Conservation (phyloP, 441 rosid species). For the Viola pubescens region DNA sequence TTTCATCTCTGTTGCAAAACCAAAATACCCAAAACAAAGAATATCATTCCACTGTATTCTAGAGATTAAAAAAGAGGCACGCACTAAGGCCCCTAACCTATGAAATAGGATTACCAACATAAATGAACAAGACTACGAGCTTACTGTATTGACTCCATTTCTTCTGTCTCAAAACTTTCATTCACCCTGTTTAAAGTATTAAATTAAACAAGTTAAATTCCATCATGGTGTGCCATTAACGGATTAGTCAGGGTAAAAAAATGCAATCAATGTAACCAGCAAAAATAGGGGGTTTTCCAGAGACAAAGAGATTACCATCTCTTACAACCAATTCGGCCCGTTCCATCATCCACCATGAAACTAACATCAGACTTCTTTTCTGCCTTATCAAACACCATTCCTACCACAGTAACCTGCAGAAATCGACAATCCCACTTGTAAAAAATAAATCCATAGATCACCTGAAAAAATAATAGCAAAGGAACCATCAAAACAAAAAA, state of each 20-base stretch:
- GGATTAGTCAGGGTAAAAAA: too few relatives aligned
- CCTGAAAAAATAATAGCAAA: background rate
- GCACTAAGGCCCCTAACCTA: background rate
- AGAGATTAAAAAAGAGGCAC: background rate
- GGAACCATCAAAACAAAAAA: background rate
- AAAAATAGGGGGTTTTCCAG: background rate
- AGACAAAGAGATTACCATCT: conserved; percentile 53
- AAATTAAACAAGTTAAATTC: background rate
- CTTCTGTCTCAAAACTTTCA: conserved; percentile 53
- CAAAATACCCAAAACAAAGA: conserved; percentile 11
- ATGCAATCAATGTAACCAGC: background rate
- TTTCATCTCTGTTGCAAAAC: conserved; percentile 50
- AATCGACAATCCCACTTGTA: conserved; percentile 2
- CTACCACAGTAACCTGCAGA: conserved; percentile 67
- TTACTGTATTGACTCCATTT: conserved; percentile 64
- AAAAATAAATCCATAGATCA: background rate
- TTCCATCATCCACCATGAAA: conserved; percentile 77
- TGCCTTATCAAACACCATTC: conserved; percentile 53
- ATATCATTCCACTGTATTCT: background rate
- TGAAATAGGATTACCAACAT: background rate
- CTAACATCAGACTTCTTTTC: conserved; percentile 58
- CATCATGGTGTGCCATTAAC: too few relatives aligned
- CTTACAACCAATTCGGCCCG: conserved; percentile 63
- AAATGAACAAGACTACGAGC: conserved; percentile 13
- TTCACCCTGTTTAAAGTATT: conserved; percentile 45